Base-by-base conservation (phyloP, 2,329 filamentous ascomycete species). In the Botryotinia globosa region DNA sequence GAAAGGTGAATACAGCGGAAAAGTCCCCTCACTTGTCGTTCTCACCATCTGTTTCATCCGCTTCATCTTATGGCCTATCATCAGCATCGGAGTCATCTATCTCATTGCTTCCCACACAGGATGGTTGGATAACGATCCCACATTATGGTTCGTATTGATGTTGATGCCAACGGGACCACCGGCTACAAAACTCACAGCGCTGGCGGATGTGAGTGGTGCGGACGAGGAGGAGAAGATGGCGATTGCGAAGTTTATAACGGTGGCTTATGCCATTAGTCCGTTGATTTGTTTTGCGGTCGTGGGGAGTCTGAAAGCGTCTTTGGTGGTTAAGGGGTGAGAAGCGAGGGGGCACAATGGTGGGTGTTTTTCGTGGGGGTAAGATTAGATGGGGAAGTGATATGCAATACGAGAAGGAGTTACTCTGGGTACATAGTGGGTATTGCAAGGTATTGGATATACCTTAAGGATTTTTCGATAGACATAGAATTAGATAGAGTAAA, bases 111-210 rank as follows among this genome's bases (percentile, higher is more conserved):
- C 82, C 1, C 84, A 83, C 72, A 90, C 89, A 0, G 75, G 77
- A 0, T 58, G 88, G 4, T 78, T 92, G 4, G 82, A 83, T 12
- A 76, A 83, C 7, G 90, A 92, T 77, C 89, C 89, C 0, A 87
- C 92, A 74, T 80, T 92, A 44, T 91, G 89, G 89, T 92, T 92
- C 77, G 83, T 82, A n/a, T 79, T 85, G 77, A 85, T 84, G 82
- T 74, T 85, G 61, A 85, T 86, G 84, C 84, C 85, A 0, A 82
- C 81, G 14, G 84, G 84, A 0, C 84, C 84, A 9, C 82, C 83
- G 3, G 85, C 84, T 1, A 85, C 85, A 81, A 85, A 85, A 76
- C 74, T 86, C 9, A 83, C 84, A 42, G 82, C 83, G 4, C 78
- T 86, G 71, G 81, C 84, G 10, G 82, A 86, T 69, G 82, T 85